Percentiles rank a stretch among this genome's conserved stretches.
phyloP scores from a whole-genome alignment of 2,329 filamentous ascomycete species.

The Pyricularia sp. region DNA sequence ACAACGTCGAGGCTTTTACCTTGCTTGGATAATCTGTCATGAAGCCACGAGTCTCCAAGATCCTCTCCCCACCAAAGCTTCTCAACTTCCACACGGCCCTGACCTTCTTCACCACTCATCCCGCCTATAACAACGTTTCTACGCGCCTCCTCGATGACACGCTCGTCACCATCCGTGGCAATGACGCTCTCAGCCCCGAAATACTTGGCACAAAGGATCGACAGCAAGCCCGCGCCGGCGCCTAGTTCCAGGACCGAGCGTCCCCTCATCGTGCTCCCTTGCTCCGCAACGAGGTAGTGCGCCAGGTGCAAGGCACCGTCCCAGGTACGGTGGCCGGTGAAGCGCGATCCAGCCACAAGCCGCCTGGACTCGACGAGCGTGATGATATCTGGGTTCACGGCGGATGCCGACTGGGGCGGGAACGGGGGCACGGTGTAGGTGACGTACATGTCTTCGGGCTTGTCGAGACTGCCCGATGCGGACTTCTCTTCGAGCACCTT shows the following conservation, averaged over 20 bases:
- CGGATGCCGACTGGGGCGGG: not conserved
- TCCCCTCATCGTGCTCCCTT: conserved; percentile 46
- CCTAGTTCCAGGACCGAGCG: conserved; percentile 81
- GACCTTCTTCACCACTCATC: not conserved
- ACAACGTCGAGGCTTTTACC: not conserved
- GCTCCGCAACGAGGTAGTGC: conserved; percentile 59
- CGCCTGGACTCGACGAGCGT: not conserved
- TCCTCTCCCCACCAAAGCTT: not conserved
- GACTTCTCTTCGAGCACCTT: not conserved
- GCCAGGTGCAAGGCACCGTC: conserved; percentile 76
- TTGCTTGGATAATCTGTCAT: not conserved
- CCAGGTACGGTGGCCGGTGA: conserved; percentile 63
- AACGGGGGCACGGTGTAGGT: not conserved
- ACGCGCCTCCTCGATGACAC: not conserved
- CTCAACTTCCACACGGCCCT: not conserved
- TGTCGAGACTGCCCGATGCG: not conserved
- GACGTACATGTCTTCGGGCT: not conserved
- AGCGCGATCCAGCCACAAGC: not conserved
- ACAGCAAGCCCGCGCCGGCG: conserved; percentile 69
- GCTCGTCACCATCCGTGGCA: not conserved
- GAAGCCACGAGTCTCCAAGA: not conserved
- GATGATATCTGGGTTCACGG: not conserved
- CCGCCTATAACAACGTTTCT: not conserved
- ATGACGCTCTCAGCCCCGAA: not conserved
- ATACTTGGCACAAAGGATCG: not conserved